These are phyloP conservation scores for Bacterosira constricta DNA, from an alignment of 108 stramenopile genomes.

Conservation along the genomic window DNA sequence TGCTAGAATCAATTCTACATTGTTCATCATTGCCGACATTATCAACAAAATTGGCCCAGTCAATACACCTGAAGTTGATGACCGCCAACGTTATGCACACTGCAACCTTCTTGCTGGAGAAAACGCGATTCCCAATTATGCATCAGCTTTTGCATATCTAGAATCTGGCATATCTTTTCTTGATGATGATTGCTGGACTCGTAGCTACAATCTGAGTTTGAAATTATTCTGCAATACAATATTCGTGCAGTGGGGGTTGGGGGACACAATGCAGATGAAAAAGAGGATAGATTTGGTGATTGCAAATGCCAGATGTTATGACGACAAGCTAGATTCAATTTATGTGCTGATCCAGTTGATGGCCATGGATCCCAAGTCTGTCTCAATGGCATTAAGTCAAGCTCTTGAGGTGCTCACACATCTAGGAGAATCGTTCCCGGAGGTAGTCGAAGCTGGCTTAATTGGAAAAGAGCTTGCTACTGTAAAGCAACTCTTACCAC, in stretches of 20 bases:
- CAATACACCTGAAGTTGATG: background rate
- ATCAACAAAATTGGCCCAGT: background rate
- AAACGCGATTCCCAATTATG: constrained; percentile 6
- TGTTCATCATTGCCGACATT: constrained; percentile 18
- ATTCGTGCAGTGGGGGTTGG: constrained; percentile 9
- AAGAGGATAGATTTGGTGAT: background rate
- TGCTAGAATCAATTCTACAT: background rate
- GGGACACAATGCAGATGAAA: constrained; percentile 1
- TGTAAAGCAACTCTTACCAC: background rate
- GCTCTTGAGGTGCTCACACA: background rate
- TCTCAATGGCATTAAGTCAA: background rate
- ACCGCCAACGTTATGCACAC: background rate
- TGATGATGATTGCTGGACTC: background rate
- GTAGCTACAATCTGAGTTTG: constrained; percentile 5
- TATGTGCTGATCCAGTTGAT: background rate
- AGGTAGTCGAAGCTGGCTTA: background rate
- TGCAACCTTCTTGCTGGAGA: background rate
- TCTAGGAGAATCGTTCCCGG: background rate
- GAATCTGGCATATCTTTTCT: constrained; percentile 14
- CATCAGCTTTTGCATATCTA: background rate
- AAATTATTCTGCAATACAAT: background rate
- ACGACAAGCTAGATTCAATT: constrained; percentile 7
- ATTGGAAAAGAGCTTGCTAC: background rate
- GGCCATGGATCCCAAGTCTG: background rate
- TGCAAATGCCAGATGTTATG: background rate